Evolutionary conservation across 768 basidiomycete species (phyloP), one percentile per base, ranked within the genome.

Genomic region (Calvatia gigantea): DNA sequence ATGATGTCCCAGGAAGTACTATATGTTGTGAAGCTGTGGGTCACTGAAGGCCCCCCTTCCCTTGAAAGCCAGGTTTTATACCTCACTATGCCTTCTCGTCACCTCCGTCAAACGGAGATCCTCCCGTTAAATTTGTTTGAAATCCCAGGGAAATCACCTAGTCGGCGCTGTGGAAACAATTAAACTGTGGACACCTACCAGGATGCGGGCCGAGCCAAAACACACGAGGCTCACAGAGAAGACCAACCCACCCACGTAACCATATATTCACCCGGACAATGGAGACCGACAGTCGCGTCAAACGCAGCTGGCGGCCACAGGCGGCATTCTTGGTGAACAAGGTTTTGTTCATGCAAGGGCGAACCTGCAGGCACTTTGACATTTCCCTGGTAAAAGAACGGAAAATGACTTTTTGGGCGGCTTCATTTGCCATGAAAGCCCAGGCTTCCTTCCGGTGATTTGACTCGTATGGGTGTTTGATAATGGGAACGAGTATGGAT

Each of bases 221-320:
- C 3, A 41, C 39, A 41, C 15, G n/a, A 41, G 39, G 39, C 39
- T 35, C 47, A 33, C 32, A 49, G 19, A 21, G 11, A 35, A 17
- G 12, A 35, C 11, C 32, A 11, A 7, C 47, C 47, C 32, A 41
- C 17, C 11, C 32, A 29, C 28, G 27, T 17, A 15, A 6, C n/a
- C 1, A n/a, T 28, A 31, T 6, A 19, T 17, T 1, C 11, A 21
- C n/a, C 5, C 21, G 21, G 19, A 19, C 39, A 17, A 17, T 41
- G 39, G 15, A 23, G 2, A 23, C 32, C 48, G 14, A 28, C 15
- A 6, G 9, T 33, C 49, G 27, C 37, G 28, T 29, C 49, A 28
- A 51, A 28, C 49, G 29, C 41, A 32, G 35, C 37, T n/a, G 23
- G 28, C 49, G 49, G 49, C 41, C 49, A 28, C 49, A 51, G 29